Evolutionary conservation across 257 asterid species (phyloP).

Genomic region (Lantana camara): DNA sequence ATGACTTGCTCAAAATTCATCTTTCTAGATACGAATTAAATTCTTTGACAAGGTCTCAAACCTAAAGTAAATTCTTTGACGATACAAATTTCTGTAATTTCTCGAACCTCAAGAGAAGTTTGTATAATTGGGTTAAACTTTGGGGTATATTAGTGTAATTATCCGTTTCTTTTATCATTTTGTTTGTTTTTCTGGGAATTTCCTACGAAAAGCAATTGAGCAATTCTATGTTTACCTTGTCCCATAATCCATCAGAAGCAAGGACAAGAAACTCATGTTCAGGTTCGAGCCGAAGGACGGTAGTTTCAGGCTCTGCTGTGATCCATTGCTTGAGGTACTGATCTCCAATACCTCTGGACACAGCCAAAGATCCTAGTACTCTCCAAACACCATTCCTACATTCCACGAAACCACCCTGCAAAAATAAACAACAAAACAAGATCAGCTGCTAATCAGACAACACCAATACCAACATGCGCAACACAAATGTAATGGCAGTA

Average conservation of each 20-base stretch:
- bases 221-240: conserved; percentile 47
- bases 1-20: too few relatives aligned
- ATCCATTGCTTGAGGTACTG: conserved; percentile 85
- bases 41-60: too few relatives aligned
- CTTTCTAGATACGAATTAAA: too few relatives aligned
- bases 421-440: background rate
- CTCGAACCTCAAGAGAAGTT: too few relatives aligned
- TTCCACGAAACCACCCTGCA: conserved; percentile 85
- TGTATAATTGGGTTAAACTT: too few relatives aligned
- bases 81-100: too few relatives aligned
- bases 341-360: conserved; percentile 86
- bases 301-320: conserved; percentile 77
- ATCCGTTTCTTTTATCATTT: too few relatives aligned
- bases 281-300: conserved; percentile 43
- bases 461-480: background rate
- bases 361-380: conserved; percentile 85
- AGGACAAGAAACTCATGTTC: conserved; percentile 81
- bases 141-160: too few relatives aligned
- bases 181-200: too few relatives aligned
- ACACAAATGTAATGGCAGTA: background rate
- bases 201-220: too few relatives aligned
- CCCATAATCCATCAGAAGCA: conserved; percentile 98
- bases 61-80: too few relatives aligned
- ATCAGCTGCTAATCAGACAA: conserved; percentile 23
- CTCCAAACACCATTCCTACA: conserved; percentile 69